Conservation (phyloP, 2,329 filamentous ascomycete species). For the Beauveria australis region DNA sequence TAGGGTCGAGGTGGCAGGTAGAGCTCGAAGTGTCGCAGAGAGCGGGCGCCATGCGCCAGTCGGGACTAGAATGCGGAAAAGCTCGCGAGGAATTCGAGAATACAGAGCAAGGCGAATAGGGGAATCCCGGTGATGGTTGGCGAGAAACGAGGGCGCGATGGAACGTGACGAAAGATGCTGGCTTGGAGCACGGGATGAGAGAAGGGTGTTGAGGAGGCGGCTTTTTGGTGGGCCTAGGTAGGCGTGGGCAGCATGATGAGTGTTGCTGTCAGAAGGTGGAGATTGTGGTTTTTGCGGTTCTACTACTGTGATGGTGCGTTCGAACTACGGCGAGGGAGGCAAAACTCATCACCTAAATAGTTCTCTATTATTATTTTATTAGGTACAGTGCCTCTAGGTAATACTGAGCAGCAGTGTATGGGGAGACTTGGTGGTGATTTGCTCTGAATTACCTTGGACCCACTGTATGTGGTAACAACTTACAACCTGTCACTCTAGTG, state of each 20-base stretch:
- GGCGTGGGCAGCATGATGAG: not conserved
- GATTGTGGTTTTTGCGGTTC: no score
- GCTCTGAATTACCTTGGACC: no score
- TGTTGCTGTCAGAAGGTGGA: no score
- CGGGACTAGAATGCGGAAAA: not conserved
- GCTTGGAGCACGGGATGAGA: not conserved
- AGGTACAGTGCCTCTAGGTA: no score
- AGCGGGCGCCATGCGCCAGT: constrained; percentile 8
- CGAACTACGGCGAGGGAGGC: no score
- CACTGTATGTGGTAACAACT: no score
- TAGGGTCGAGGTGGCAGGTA: constrained; percentile 1
- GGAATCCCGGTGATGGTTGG: not conserved
- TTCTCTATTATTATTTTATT: no score
- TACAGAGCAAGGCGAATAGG: not conserved
- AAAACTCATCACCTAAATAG: no score
- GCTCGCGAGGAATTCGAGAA: not conserved
- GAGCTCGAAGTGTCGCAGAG: not conserved
- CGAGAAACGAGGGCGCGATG: not conserved
- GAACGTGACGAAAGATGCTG: not conserved
- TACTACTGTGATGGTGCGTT: no score
- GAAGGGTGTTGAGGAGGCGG: constrained; percentile 6
- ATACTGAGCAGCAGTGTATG: no score
- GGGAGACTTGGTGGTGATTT: no score
- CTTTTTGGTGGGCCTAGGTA: constrained; percentile 1
- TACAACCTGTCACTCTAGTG: no score